A percentile compares a stretch with the other conserved stretches of the same genome.
Conservation (phyloP, 2,329 filamentous ascomycete genomes). For the Ramichloridium luteum region DNA sequence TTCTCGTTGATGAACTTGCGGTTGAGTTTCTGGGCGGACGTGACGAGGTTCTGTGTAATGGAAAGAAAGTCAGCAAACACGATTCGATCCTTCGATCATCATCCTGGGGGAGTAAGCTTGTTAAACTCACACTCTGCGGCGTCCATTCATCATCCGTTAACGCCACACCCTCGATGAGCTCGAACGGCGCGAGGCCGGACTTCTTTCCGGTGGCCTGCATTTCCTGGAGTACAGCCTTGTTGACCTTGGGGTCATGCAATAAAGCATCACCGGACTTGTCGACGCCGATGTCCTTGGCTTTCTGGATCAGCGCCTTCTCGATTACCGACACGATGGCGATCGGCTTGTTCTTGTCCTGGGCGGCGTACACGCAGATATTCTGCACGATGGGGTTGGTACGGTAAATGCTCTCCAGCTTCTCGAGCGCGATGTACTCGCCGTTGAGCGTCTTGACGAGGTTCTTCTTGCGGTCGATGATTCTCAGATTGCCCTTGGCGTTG, state of each 20-base stretch:
- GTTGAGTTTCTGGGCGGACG: slow-evolving; percentile 37
- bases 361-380: slow-evolving; percentile 76
- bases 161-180: slow-evolving; percentile 61
- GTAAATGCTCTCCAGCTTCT: slow-evolving; percentile 83
- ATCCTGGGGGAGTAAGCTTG: no score
- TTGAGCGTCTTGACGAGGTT: slow-evolving; percentile 87
- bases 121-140: slow-evolving; percentile 56
- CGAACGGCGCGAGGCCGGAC: slow-evolving; percentile 53
- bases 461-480: slow-evolving; percentile 86
- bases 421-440: slow-evolving; percentile 87
- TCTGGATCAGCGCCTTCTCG: slow-evolving; percentile 40
- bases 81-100: no score
- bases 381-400: slow-evolving; percentile 59
- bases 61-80: no score
- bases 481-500: slow-evolving; percentile 62
- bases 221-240: slow-evolving; percentile 51
- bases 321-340: slow-evolving; percentile 61
- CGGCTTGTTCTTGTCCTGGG: slow-evolving; percentile 57
- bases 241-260: slow-evolving; percentile 51
- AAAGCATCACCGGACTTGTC: slow-evolving; percentile 49
- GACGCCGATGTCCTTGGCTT: slow-evolving; percentile 46
- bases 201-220: slow-evolving; percentile 50
- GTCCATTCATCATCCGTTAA: slow-evolving; percentile 76
- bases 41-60: slow-evolving; percentile 30
- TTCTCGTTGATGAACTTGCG: slow-evolving; percentile 33